Base-by-base conservation (phyloP, 257 asterid genomes). In the Solanum peruvianum region DNA sequence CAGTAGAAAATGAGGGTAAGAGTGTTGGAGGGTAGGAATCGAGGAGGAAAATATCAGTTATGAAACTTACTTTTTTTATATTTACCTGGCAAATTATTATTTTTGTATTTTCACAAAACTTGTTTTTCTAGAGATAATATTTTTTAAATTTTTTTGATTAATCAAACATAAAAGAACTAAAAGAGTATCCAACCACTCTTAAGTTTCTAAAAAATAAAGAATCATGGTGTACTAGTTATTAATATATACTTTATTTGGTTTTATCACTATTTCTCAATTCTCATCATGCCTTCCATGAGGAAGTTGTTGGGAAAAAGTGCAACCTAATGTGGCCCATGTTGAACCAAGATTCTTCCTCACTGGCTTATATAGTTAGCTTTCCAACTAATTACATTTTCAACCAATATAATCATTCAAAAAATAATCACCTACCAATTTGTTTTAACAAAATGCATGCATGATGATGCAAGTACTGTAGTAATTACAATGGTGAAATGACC, bases 251-350 rank as follows among this genome's bases (percentile, higher is more conserved):
- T 71, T 13, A 72, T 35, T 72, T 35, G 80, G 12, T n/a, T 72
- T 35, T 27, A 10, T 72, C 16, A 72, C 16, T 9, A 33, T 72
- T 18, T 72, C 16, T 20, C 25, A 70, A 33, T 70, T 16, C 77
- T 70, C 42, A 70, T 70, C 16, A 70, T 70, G n/a, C 44, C 77
- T 70, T 70, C 77, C 77, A 70, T 33, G 44, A 70, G 77, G 13
- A 3, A 33, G 14, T 70, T 33, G 77, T 70, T 31, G 25, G 77
- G 77, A 16, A 18, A 70, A 71, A 71, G 41, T 69, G 41, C 23
- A 69, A 29, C 23, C 76, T 29, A 69, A 29, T 29, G 16, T 72
- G 47, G 45, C 80, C 80, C 47, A 72, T 72, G 47, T 72, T 35
- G 47, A 20, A 72, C 25, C 80, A 72, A 75, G 21, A 41, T 75